Evolutionary conservation across 2,329 filamentous ascomycete species (phyloP), one percentile per base, ranked within the genome.

Genomic region (Colletotrichum theobromicola): DNA sequence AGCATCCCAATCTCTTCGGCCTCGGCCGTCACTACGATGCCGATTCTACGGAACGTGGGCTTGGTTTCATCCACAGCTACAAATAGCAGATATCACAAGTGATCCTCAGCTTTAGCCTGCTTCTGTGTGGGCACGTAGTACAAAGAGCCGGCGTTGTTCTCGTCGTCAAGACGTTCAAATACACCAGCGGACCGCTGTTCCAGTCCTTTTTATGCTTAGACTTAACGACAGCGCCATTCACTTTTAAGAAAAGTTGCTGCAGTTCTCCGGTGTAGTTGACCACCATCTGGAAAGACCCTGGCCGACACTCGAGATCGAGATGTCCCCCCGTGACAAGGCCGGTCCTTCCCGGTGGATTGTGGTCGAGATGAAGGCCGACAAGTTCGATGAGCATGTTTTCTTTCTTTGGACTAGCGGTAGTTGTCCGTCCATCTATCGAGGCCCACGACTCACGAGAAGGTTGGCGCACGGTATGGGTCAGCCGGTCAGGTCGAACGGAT

Each of bases 391-490:
- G 70, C 1, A 72, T 4, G 5, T 50, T 26, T 28, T 28, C 16
- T 7, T 16, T 16, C 1, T 13, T 35, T 4, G 65, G 37, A 9
- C 2, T 2, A 3, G 16, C 1, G 0, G 53, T 2, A 1, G 0
- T 10, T 34, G 68, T 16, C 2, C 1, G 1, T 0, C 53, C 63
- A 3, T 72, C 69, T 10, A 72, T 65, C 0, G 69, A 68, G 4
- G 64, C 53, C 63, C 69, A 72, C 0, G 69, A 72, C 53, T 53
- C 69, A 72, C 0, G 69, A 72, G 8, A 72, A 72, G 1, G 69
- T 68, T 10, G 69, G 69, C 1, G 69, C 69, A 2, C 64, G 35
- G 1, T 72, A 68, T 0, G 1, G 1, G 0, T 35, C 34, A 15
- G 69, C 0, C 1, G 1, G 0, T 35, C 34, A 15, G 69, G 64